Percentiles rank a stretch among this genome's conserved stretches.
Evolutionary conservation across 106 monocot species (phyloP).

Genomic region (Dactylorhiza incarnata): DNA sequence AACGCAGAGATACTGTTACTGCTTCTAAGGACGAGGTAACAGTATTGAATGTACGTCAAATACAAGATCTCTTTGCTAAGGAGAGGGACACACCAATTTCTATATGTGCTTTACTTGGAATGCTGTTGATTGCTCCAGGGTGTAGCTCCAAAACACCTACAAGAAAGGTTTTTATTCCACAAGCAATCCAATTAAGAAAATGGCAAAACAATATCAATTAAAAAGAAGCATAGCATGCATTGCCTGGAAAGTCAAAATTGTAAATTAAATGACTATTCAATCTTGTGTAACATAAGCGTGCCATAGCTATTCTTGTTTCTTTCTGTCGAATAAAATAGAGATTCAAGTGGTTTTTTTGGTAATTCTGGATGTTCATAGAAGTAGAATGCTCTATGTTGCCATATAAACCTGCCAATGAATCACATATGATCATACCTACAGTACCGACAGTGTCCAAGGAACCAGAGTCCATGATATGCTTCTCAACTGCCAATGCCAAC

Average conservation of each 20-base stretch:
- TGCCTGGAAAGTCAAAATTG: not conserved
- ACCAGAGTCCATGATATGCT: constrained; percentile 84
- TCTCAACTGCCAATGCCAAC: constrained; percentile 89
- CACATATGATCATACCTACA: constrained; percentile 54
- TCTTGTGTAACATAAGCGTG: not conserved
- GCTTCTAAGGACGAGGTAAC: not conserved
- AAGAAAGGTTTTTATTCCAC: constrained; percentile 5
- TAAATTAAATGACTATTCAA: not conserved
- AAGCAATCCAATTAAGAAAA: not conserved
- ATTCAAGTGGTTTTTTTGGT: not conserved
- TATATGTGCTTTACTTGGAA: constrained; percentile 89
- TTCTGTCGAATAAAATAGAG: not conserved
- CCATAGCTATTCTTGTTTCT: not conserved
- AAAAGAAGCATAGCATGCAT: not conserved
- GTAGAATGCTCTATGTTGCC: not conserved
- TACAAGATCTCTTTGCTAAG: not conserved
- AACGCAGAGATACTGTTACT: too few relatives aligned
- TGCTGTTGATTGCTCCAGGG: constrained; percentile 98
- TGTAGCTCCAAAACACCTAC: constrained; percentile 87
- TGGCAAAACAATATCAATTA: not conserved
- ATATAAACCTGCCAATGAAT: not conserved
- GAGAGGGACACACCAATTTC: constrained; percentile 68
- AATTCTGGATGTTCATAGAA: not conserved
- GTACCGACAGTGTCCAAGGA: constrained; percentile 96
- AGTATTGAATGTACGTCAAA: not conserved